Conservation (phyloP, 192 early-diverging fungal genomes). For the Dimargaris cristalligena region DNA sequence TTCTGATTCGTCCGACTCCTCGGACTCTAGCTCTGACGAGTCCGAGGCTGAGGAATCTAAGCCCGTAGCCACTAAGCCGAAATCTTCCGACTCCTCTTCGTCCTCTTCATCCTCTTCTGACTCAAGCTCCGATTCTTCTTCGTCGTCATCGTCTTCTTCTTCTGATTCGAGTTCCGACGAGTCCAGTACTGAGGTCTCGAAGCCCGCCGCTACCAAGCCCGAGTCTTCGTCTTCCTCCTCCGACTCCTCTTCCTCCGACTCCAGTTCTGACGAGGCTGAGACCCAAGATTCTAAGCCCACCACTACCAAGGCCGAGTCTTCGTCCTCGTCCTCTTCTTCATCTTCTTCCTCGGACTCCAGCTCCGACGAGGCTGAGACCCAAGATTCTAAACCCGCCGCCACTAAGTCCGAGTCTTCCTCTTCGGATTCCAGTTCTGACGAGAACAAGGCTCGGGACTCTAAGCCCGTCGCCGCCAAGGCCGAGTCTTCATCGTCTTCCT, state of each 20-base stretch:
- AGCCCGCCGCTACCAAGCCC: slow-evolving; percentile 10
- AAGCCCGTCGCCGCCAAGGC: background rate
- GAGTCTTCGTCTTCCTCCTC: slow-evolving; percentile 12
- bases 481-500: slow-evolving; percentile 16
- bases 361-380: slow-evolving; percentile 19
- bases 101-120: slow-evolving; percentile 15
- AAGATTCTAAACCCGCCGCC: slow-evolving; percentile 5
- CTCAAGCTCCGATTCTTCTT: slow-evolving; percentile 11
- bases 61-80: background rate
- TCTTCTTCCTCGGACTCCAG: slow-evolving; percentile 14
- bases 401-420: background rate
- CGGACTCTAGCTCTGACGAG: slow-evolving; percentile 17
- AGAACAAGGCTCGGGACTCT: slow-evolving; percentile 17
- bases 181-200: background rate
- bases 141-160: background rate
- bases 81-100: slow-evolving; percentile 16
- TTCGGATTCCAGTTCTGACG: slow-evolving; percentile 18
- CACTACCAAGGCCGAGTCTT: slow-evolving; percentile 7
- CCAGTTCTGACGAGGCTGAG: slow-evolving; percentile 18
- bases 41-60: slow-evolving; percentile 13
- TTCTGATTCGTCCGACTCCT: slow-evolving; percentile 12
- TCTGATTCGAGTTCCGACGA: slow-evolving; percentile 7
- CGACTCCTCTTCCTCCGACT: slow-evolving; percentile 18
- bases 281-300: slow-evolving; percentile 13
- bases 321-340: slow-evolving; percentile 15